Percentiles rank a stretch among this genome's conserved stretches.
These are phyloP conservation scores for Ophiostoma tasmaniense DNA, from an alignment of 2,329 filamentous ascomycete genomes.

Conservation along the genomic window DNA sequence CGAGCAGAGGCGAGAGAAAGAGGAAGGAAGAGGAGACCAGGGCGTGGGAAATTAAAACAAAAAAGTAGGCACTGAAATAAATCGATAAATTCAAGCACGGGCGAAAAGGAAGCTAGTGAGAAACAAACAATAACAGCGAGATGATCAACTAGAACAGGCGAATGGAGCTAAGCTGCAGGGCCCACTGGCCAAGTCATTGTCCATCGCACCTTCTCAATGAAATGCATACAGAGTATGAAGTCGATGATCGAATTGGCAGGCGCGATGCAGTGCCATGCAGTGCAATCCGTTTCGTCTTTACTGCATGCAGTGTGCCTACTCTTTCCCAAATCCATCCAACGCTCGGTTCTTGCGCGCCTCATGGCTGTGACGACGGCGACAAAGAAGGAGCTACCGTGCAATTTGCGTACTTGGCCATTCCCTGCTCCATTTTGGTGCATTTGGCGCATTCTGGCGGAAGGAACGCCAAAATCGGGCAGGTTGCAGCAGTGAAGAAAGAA, in stretches of 20 bases:
- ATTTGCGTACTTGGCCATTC: not conserved
- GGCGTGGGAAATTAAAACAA: slow-evolving; percentile 14
- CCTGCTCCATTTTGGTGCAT: not conserved
- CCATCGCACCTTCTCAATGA: not conserved
- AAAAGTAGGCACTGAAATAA: slow-evolving; percentile 3
- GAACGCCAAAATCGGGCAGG: not conserved
- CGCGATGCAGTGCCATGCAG: not conserved
- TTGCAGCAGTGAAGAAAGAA: not conserved
- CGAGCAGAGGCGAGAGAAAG: not conserved
- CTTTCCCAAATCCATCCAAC: not conserved
- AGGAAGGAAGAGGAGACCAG: not conserved
- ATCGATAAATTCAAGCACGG: slow-evolving; percentile 11
- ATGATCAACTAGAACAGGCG: not conserved
- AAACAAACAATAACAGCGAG: not conserved
- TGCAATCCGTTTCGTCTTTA: not conserved
- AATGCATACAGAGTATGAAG: not conserved
- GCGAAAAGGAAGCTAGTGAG: not conserved
- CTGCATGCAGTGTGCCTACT: not conserved
- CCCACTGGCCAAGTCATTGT: not conserved
- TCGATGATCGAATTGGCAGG: not conserved
- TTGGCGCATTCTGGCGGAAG: slow-evolving; percentile 1
- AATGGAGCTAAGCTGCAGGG: not conserved
- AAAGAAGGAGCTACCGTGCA: not conserved
- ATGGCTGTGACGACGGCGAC: not conserved
- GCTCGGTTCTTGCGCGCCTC: not conserved